A percentile compares a stretch with the other conserved stretches of the same genome.
Conservation (phyloP, 2,329 filamentous ascomycete genomes). For the Lasiodiplodia theobromae region DNA sequence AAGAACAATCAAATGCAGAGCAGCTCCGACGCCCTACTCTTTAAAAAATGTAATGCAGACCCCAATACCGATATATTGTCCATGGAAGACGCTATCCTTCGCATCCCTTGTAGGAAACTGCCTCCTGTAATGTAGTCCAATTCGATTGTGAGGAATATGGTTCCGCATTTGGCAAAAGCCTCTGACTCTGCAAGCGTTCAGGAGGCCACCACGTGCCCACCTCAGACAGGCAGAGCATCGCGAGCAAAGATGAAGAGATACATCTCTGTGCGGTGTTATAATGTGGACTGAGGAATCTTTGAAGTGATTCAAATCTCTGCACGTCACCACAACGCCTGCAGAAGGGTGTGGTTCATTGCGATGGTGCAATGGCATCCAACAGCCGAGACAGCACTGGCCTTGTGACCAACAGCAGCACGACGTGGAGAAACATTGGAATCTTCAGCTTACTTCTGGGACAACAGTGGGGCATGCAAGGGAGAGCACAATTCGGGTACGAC, state of each 20-base stretch:
- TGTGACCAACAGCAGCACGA: not conserved
- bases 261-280: too few species aligned
- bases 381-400: not conserved
- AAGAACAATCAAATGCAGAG: not conserved
- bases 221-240: too few species aligned
- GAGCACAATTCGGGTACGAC: not conserved
- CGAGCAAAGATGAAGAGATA: too few species aligned
- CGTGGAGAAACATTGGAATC: not conserved
- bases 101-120: not conserved
- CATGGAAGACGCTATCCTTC: not conserved
- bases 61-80: not conserved
- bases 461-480: not conserved
- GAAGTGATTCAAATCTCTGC: too few species aligned
- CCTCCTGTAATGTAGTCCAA: not conserved
- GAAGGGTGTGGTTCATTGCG: not conserved
- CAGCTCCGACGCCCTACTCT: not conserved
- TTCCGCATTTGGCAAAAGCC: too few species aligned
- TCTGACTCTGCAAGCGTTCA: too few species aligned
- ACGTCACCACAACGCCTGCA: too few species aligned
- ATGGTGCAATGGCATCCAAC: not conserved
- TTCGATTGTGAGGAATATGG: too few species aligned
- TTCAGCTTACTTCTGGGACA: not conserved
- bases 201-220: too few species aligned
- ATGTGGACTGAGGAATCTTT: too few species aligned
- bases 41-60: not conserved